These are phyloP conservation scores for Candida verbasci DNA, from an alignment of 805 yeast species.

Conservation along the genomic window DNA sequence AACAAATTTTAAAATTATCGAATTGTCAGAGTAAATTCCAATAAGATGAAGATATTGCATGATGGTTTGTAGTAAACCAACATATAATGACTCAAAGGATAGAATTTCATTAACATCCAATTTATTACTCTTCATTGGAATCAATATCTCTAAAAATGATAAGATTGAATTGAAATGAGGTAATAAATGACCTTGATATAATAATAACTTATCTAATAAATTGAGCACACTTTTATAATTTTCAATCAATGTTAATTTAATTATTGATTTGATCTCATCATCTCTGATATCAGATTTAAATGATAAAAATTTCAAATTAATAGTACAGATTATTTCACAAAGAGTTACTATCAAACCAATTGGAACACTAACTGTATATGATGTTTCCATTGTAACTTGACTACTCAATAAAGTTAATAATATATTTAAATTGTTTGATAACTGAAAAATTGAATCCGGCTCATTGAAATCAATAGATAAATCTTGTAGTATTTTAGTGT, in stretches of 20 bases:
- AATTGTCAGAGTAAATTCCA: constrained; percentile 43
- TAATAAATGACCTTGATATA: constrained; percentile 34
- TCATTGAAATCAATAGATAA: constrained; percentile 57
- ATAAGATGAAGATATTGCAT: constrained; percentile 28
- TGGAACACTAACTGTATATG: constrained; percentile 56
- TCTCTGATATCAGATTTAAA: constrained; percentile 60
- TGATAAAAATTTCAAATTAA: constrained; percentile 52
- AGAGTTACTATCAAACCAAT: constrained; percentile 52
- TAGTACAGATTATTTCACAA: constrained; percentile 50
- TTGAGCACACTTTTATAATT: constrained; percentile 44
- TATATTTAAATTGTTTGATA: constrained; percentile 48
- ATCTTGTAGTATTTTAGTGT: constrained; percentile 32
- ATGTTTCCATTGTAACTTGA: constrained; percentile 48
- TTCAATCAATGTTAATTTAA: constrained; percentile 39
- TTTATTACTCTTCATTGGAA: constrained; percentile 47
- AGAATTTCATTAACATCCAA: constrained; percentile 29
- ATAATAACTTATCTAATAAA: constrained; percentile 35
- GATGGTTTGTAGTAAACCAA: constrained; percentile 30
- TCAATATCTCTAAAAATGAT: constrained; percentile 50
- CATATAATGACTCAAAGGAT: constrained; percentile 35
- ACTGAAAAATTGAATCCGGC: constrained; percentile 46
- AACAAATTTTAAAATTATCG: constrained; percentile 50
- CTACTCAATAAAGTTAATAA: constrained; percentile 38
- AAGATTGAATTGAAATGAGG: constrained; percentile 50
- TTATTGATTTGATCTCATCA: constrained; percentile 39